phyloP scores from a whole-genome alignment of 345 rosid species.

The Gossypium raimondii region DNA sequence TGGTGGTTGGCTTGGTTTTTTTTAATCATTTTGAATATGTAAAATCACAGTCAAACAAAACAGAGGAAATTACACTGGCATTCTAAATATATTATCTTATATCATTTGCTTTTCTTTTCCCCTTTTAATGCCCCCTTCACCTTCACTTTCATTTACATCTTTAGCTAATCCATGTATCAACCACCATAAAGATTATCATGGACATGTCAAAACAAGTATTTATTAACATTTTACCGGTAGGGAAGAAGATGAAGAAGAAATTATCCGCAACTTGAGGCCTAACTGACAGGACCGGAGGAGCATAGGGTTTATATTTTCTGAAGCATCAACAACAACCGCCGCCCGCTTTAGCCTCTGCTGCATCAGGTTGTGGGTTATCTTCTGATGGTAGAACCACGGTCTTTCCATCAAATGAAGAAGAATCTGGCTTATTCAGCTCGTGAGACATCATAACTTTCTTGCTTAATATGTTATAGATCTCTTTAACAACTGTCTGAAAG shows the following conservation, averaged over 20 bases:
- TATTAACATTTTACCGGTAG: slow-evolving; percentile 19
- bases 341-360: slow-evolving; percentile 40
- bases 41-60: background rate
- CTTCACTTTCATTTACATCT: slow-evolving; percentile 23
- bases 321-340: slow-evolving; percentile 52
- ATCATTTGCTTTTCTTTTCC: background rate
- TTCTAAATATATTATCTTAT: background rate
- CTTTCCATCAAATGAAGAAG: slow-evolving; percentile 53
- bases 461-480: slow-evolving; percentile 70
- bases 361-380: slow-evolving; percentile 15
- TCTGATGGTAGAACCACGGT: slow-evolving; percentile 56
- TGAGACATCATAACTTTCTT: slow-evolving; percentile 59
- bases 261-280: background rate
- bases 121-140: background rate
- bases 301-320: background rate
- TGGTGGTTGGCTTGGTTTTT: background rate
- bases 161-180: slow-evolving; percentile 15
- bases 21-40: background rate
- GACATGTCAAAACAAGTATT: background rate
- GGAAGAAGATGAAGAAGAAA: slow-evolving; percentile 24
- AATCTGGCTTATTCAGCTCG: slow-evolving; percentile 59
- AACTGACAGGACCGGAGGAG: background rate
- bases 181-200: slow-evolving; percentile 21
- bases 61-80: background rate
- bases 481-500: slow-evolving; percentile 87